phyloP scores from a whole-genome alignment of 2,329 filamentous ascomycete genomes.

The Coniella lustricola region DNA sequence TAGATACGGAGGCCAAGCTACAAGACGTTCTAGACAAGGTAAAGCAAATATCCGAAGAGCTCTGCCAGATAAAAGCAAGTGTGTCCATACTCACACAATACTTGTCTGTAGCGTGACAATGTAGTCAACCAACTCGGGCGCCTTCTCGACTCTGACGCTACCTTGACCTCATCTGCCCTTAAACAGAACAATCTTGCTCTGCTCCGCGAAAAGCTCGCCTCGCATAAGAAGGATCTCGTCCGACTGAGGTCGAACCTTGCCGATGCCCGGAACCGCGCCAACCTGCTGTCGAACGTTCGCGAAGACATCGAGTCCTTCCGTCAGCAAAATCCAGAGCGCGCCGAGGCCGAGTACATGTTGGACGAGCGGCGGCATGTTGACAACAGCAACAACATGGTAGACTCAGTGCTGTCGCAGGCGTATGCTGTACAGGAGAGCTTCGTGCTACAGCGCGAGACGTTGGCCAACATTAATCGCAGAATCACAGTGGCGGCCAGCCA shows the following conservation, averaged over 20 bases:
- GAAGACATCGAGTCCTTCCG: conserved; percentile 89
- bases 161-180: conserved; percentile 80
- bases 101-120: conserved; percentile 62
- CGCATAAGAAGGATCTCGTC: conserved; percentile 76
- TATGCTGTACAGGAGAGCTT: conserved; percentile 97
- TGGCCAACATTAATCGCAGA: conserved; percentile 81
- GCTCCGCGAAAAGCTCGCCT: conserved; percentile 80
- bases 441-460: conserved; percentile 74
- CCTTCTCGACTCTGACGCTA: conserved; percentile 86
- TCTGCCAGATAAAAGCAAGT: not conserved
- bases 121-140: conserved; percentile 77
- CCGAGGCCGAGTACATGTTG: conserved; percentile 96
- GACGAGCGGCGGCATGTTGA: conserved; percentile 81
- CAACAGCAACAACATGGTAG: conserved; percentile 80
- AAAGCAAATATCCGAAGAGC: conserved; percentile 14
- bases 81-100: conserved; percentile 8
- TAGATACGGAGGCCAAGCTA: conserved; percentile 69
- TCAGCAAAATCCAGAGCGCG: conserved; percentile 69
- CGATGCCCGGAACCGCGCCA: conserved; percentile 77
- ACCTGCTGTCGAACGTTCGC: conserved; percentile 83
- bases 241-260: conserved; percentile 67
- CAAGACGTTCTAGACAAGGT: conserved; percentile 81
- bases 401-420: conserved; percentile 86
- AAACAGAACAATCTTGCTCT: conserved; percentile 94
- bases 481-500: conserved; percentile 86